Evolutionary conservation across 2,329 filamentous ascomycete species (phyloP).

Genomic region (Monilinia laxa): DNA sequence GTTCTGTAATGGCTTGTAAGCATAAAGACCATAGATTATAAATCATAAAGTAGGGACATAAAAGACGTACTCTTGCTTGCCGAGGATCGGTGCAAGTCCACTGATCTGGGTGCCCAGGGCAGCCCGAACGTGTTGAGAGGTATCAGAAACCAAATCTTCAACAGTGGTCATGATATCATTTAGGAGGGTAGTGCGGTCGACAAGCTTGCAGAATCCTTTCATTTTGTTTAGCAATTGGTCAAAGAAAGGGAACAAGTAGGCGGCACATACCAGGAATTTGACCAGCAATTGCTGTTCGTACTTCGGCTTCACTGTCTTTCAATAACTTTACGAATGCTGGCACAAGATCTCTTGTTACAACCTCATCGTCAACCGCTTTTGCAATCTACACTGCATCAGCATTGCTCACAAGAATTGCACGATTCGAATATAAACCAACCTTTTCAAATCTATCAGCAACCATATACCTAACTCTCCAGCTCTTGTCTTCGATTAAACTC

Average conservation of each 20-base stretch:
- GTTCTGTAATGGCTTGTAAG: slow-evolving; percentile 58
- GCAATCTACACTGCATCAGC: slow-evolving; percentile 66
- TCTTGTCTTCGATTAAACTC: slow-evolving; percentile 97
- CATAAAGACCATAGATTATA: slow-evolving; percentile 22
- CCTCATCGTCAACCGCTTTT: slow-evolving; percentile 96
- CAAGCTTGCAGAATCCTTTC: slow-evolving; percentile 82
- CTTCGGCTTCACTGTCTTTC: slow-evolving; percentile 97
- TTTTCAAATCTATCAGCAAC: slow-evolving; percentile 98
- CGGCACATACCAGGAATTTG: slow-evolving; percentile 74
- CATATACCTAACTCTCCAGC: slow-evolving; percentile 99
- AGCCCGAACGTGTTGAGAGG: slow-evolving; percentile 93
- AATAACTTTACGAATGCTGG: slow-evolving; percentile 96
- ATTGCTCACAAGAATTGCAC: slow-evolving; percentile 2
- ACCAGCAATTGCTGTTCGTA: slow-evolving; percentile 92
- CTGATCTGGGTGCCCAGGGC: slow-evolving; percentile 96
- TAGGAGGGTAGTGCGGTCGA: slow-evolving; percentile 83
- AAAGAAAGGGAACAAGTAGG: neutral
- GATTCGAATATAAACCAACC: slow-evolving; percentile 49
- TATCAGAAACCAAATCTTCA: slow-evolving; percentile 93
- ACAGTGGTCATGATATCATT: slow-evolving; percentile 96
- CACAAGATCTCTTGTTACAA: slow-evolving; percentile 88
- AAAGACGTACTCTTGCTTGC: slow-evolving; percentile 84
- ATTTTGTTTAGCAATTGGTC: slow-evolving; percentile 33
- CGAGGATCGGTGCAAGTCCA: slow-evolving; percentile 91
- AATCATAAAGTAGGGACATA: neutral